Conservation (phyloP, 345 rosid species). For the Arabis hirsuta region DNA sequence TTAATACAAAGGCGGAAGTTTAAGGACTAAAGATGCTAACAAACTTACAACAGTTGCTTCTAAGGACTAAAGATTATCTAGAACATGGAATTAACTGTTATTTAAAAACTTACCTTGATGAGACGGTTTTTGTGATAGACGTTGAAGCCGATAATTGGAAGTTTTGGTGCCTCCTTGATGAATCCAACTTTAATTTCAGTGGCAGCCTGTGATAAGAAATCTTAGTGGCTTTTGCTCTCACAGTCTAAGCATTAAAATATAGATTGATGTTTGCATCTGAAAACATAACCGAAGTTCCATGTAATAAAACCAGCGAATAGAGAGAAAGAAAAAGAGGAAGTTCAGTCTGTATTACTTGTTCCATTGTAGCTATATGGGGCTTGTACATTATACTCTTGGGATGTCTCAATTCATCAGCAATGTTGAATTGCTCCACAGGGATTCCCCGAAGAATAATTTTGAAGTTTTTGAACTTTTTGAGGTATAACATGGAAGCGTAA, state of each 20-base stretch:
- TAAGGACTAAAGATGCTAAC: neutral
- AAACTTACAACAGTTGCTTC: neutral
- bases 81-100: neutral
- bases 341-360: constrained; percentile 53
- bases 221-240: neutral
- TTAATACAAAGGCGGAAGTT: neutral
- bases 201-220: constrained; percentile 47
- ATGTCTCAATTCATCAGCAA: constrained; percentile 62
- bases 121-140: constrained; percentile 88
- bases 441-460: constrained; percentile 76
- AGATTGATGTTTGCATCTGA: neutral
- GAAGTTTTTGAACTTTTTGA: constrained; percentile 75
- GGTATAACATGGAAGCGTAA: constrained; percentile 79
- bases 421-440: constrained; percentile 65
- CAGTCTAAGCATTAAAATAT: neutral
- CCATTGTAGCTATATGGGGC: constrained; percentile 56
- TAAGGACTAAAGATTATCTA: neutral
- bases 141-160: constrained; percentile 64
- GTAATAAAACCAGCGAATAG: neutral
- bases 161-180: constrained; percentile 68
- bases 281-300: neutral
- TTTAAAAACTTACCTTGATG: constrained; percentile 59
- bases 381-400: constrained; percentile 54
- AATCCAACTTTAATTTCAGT: constrained; percentile 79
- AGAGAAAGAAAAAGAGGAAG: constrained; percentile 15